phyloP scores from a whole-genome alignment of 2,329 filamentous ascomycete species.

The Chaetothyriales sp. region DNA sequence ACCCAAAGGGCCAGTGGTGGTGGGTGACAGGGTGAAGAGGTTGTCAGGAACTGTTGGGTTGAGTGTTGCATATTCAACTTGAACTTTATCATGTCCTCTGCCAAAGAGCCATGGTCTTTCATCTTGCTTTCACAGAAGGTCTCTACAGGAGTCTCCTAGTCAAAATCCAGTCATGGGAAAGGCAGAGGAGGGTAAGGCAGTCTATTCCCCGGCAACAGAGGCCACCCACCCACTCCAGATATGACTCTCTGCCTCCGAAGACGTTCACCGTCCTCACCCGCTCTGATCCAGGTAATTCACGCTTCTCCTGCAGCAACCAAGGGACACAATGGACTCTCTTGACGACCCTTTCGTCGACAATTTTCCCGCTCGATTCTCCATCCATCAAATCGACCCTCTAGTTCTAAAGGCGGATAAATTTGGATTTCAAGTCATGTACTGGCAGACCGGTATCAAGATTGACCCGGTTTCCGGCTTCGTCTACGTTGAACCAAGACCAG shows the following conservation, averaged over 20 bases:
- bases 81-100: slow-evolving; percentile 1
- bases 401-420: not conserved
- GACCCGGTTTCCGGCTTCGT: not conserved
- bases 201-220: not conserved
- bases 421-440: not conserved
- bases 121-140: not conserved
- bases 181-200: not conserved
- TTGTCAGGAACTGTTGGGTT: slow-evolving; percentile 16
- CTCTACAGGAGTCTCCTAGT: not conserved
- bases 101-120: not conserved
- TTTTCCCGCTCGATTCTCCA: not conserved
- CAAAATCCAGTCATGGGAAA: not conserved
- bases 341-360: not conserved
- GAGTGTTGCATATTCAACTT: slow-evolving; percentile 16
- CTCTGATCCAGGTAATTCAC: not conserved
- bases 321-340: not conserved
- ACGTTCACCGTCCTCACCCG: not conserved
- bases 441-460: not conserved
- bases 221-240: not conserved
- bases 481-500: not conserved
- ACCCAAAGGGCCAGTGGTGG: not conserved
- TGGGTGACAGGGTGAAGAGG: slow-evolving; percentile 5
- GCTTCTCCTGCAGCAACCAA: not conserved
- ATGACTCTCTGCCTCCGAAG: not conserved
- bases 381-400: not conserved